Percentiles rank a stretch among this genome's conserved stretches.
Evolutionary conservation across 768 basidiomycete genomes (phyloP).

Genomic region (Boletus subcaerulescens): DNA sequence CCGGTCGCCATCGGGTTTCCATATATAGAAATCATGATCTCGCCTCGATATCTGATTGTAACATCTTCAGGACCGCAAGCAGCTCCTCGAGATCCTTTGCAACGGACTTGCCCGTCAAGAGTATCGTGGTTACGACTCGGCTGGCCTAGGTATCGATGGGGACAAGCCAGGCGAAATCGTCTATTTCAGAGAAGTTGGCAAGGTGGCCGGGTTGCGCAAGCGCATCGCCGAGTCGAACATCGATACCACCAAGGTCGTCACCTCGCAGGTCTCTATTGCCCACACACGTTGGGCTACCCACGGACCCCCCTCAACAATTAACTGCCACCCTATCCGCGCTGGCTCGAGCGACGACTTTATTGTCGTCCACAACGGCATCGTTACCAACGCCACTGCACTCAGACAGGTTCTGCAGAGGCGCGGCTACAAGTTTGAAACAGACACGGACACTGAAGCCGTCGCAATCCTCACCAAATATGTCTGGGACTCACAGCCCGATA

Average conservation of each 20-base stretch:
- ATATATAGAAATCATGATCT: constrained; percentile 17
- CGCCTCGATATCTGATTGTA: constrained; percentile 10
- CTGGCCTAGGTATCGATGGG: constrained; percentile 87
- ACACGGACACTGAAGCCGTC: constrained; percentile 97
- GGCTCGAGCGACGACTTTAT: constrained; percentile 82
- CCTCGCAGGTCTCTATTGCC: constrained; percentile 93
- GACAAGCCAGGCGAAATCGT: constrained; percentile 74
- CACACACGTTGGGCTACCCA: constrained; percentile 99
- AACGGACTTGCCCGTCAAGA: constrained; percentile 93
- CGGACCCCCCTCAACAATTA: constrained; percentile 79
- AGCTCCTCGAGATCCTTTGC: constrained; percentile 86
- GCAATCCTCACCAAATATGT: constrained; percentile 96
- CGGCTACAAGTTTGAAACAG: constrained; percentile 90
- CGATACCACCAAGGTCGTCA: constrained; percentile 71
- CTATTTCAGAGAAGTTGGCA: constrained; percentile 98
- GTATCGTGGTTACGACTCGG: constrained; percentile 98
- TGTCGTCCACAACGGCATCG: constrained; percentile 98
- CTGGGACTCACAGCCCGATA: constrained; percentile 88
- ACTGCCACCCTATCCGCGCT: constrained; percentile 94
- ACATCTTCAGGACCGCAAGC: constrained; percentile 69
- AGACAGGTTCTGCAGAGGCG: constrained; percentile 92
- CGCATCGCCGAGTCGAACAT: constrained; percentile 70
- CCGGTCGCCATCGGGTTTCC: constrained; percentile 6
- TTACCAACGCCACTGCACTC: constrained; percentile 90
- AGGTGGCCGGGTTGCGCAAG: constrained; percentile 90